Percentiles rank a stretch among this genome's conserved stretches.
phyloP scores from a whole-genome alignment of 495 filamentous ascomycete genomes.

The Hypoxylon trugodes region DNA sequence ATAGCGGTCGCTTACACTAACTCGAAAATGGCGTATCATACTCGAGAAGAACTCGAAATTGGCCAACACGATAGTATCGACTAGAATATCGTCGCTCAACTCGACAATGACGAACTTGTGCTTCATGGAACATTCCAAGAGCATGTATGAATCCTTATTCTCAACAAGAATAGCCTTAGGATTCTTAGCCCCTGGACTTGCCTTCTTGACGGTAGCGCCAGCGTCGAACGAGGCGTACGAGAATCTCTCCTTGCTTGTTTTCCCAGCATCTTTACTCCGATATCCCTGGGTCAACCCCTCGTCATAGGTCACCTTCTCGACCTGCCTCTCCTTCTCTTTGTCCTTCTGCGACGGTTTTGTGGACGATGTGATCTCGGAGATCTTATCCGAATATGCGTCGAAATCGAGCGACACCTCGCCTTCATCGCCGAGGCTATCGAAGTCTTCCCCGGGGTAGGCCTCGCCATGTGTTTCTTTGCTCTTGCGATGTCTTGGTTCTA shows the following conservation, averaged over 20 bases:
- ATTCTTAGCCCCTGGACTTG: constrained; percentile 81
- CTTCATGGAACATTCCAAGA: constrained; percentile 83
- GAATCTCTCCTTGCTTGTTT: constrained; percentile 87
- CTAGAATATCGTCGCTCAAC: constrained; percentile 85
- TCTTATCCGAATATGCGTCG: constrained; percentile 62
- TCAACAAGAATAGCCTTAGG: constrained; percentile 88
- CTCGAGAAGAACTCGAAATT: constrained; percentile 99
- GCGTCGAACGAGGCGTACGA: constrained; percentile 98
- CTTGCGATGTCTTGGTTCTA: constrained; percentile 68
- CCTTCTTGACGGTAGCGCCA: constrained; percentile 91
- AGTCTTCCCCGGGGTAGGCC: constrained; percentile 40
- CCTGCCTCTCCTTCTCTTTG: constrained; percentile 51
- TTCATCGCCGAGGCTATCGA: constrained; percentile 73
- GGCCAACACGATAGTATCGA: constrained; percentile 94
- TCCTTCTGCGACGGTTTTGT: constrained; percentile 50
- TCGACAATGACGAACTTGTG: constrained; percentile 97
- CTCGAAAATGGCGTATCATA: constrained; percentile 88
- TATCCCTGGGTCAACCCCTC: constrained; percentile 61
- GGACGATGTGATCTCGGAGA: constrained; percentile 47
- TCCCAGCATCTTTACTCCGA: constrained; percentile 90
- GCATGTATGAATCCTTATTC: constrained; percentile 99
- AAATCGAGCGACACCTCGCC: constrained; percentile 92
- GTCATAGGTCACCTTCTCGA: constrained; percentile 55
- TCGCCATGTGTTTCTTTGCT: constrained; percentile 48
- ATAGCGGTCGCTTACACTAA: constrained; percentile 92